Conservation (phyloP, 306 rosid genomes). For the Senna siamea region DNA sequence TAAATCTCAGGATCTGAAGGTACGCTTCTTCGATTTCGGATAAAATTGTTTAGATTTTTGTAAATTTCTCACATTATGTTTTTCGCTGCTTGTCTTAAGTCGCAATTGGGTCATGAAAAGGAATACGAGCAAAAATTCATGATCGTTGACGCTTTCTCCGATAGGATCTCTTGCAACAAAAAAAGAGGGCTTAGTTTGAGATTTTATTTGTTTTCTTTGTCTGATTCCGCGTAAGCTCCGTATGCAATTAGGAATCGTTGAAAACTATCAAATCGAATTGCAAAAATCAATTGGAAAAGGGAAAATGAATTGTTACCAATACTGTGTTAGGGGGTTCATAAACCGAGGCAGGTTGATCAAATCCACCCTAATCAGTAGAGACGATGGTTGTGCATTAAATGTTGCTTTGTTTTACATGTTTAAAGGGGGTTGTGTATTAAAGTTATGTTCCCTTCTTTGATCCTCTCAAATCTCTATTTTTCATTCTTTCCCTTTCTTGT, state of each 20-base stretch:
- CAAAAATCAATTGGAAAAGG: not conserved
- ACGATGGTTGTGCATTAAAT: no score
- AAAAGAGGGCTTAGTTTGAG: no score
- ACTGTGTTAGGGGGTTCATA: not conserved
- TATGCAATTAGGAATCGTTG: not conserved
- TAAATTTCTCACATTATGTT: not conserved
- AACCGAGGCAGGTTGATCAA: not conserved
- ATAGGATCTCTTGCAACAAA: no score
- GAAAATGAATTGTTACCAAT: not conserved
- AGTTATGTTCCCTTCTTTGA: no score
- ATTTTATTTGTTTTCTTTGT: not conserved
- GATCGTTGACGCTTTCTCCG: not conserved
- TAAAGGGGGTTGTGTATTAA: no score
- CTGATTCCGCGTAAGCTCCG: not conserved
- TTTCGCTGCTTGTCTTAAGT: not conserved
- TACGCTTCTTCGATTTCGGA: not conserved
- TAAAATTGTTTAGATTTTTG: not conserved
- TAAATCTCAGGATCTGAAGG: slow-evolving; percentile 36
- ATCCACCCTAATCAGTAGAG: not conserved
- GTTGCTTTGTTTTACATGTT: no score
- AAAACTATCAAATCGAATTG: not conserved
- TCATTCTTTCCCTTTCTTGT: no score
- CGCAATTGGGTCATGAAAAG: not conserved
- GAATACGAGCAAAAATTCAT: not conserved
- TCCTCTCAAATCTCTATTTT: no score